Evolutionary conservation across 228 moss, liverwort and hornwort genomes (phyloP), one percentile per base, ranked within the genome.

Genomic region (Sphagnum magellanicum): DNA sequence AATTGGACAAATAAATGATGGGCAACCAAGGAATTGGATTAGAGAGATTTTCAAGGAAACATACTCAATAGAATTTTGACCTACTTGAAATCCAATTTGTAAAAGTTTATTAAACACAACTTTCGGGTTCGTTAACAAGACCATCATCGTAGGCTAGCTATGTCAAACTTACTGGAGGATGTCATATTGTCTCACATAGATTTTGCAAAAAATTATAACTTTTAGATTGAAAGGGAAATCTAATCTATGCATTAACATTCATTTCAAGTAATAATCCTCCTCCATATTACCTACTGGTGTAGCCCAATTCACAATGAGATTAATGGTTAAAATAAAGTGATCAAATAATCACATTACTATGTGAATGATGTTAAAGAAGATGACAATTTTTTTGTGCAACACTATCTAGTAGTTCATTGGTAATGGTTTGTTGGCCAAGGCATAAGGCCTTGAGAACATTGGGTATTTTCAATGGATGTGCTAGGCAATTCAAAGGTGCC

Each of bases 381-480:
- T 65, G 65, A 65, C 10, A 13, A 1, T 16, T 10, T 65, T 47
- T 65, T 65, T 65, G 32, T 16, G 9, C 16, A 53, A 11, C 68
- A 68, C 5, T 51, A n/a, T 68, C 4, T 68, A 10, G 0, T 5
- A 15, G 0, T 6, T 9, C 68, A 68, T n/a, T 68, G 68, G 68
- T 6, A 48, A 0, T 50, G 51, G 50, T 12, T 68, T 16, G 8
- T 8, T 5, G 51, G 13, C 12, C n/a, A 50, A 51, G 50, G 50
- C 6, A 12, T 46, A 6, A 5, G 10, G 6, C 68, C 46, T 48
- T 4, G 3, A 13, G n/a, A 4, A 14, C 68, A 68, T 6, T 68
- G 68, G 46, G 48, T 68, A 5, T 68, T 48, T 48, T 68, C 4
- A 7, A 68, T 53, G 68, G 68, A 6, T 51, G 52, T 13, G 46